phyloP scores from a whole-genome alignment of 2,329 filamentous ascomycete species.

The Penicillium sp. region DNA sequence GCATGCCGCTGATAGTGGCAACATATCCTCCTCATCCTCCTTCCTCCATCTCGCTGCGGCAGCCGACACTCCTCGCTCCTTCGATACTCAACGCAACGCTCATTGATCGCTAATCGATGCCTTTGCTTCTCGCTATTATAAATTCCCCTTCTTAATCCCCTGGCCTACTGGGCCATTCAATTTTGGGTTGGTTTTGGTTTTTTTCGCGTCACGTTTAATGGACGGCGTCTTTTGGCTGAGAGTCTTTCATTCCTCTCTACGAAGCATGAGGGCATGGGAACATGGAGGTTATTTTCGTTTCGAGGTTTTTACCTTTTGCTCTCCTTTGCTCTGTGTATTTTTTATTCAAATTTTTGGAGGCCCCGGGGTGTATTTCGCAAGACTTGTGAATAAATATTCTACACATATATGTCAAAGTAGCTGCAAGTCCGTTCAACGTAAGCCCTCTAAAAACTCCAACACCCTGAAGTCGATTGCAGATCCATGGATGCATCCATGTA shows the following conservation, averaged over 20 bases:
- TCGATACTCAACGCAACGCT: conserved; percentile 15
- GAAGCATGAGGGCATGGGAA: conserved; percentile 31
- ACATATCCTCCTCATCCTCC: conserved; percentile 31
- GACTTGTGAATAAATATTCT: conserved; percentile 12
- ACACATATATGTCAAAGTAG: neutral
- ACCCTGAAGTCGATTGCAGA: no score
- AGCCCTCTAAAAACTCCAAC: no score
- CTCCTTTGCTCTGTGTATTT: conserved; percentile 9
- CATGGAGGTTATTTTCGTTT: conserved; percentile 20
- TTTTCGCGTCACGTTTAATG: conserved; percentile 11
- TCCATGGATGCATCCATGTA: no score
- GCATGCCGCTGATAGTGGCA: conserved; percentile 13
- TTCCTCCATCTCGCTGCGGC: conserved; percentile 23
- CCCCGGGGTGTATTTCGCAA: conserved; percentile 10
- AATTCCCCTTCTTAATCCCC: conserved; percentile 1
- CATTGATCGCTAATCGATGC: conserved; percentile 9
- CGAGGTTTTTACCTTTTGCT: conserved; percentile 6
- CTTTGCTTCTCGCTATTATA: neutral
- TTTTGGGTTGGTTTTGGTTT: conserved; percentile 6
- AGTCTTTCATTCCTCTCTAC: conserved; percentile 17
- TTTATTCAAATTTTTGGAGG: conserved; percentile 2
- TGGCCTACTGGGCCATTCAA: neutral
- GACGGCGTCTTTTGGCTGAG: conserved; percentile 27
- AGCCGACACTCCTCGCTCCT: conserved; percentile 18
- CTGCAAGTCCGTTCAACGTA: no score